phyloP scores from a whole-genome alignment of 1,284 basidiomycete species.

The Ganoderma lucidum region DNA sequence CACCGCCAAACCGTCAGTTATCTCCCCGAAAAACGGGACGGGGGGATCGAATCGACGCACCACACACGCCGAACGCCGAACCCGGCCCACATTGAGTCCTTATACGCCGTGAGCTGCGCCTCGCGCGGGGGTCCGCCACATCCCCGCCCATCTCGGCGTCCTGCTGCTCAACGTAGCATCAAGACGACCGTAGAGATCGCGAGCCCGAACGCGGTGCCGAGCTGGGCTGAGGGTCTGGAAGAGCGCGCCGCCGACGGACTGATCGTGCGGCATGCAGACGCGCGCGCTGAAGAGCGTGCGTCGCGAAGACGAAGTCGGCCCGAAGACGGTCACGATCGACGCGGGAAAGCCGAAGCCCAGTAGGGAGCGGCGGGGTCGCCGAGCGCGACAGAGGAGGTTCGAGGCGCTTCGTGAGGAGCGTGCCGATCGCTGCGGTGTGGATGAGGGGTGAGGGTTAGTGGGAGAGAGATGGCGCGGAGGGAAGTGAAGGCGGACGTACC shows the following conservation, averaged over 20 bases:
- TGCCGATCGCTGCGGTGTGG: constrained; percentile 55
- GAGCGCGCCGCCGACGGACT: constrained; percentile 79
- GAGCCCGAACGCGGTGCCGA: constrained; percentile 82
- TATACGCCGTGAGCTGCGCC: constrained; percentile 60
- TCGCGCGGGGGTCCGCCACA: not conserved
- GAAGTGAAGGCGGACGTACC: constrained; percentile 47
- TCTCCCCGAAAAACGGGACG: too few relatives aligned
- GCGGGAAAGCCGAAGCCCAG: constrained; percentile 88
- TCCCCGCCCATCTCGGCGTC: constrained; percentile 31
- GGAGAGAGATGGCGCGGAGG: not conserved
- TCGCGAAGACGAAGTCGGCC: constrained; percentile 84
- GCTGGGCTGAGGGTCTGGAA: constrained; percentile 83
- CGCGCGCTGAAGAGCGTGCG: constrained; percentile 81
- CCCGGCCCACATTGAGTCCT: constrained; percentile 68
- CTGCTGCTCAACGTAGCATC: constrained; percentile 46
- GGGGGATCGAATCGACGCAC: constrained; percentile 44
- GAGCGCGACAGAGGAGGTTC: constrained; percentile 77
- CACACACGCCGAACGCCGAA: constrained; percentile 58
- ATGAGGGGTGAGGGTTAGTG: too few relatives aligned
- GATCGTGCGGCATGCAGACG: constrained; percentile 74
- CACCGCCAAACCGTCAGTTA: too few relatives aligned
- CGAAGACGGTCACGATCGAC: constrained; percentile 75
- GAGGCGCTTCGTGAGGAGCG: constrained; percentile 67
- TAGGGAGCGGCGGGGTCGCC: constrained; percentile 69
- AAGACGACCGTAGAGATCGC: constrained; percentile 79